Conservation (phyloP, 257 asterid genomes). For the Primulina huaijiensis region DNA sequence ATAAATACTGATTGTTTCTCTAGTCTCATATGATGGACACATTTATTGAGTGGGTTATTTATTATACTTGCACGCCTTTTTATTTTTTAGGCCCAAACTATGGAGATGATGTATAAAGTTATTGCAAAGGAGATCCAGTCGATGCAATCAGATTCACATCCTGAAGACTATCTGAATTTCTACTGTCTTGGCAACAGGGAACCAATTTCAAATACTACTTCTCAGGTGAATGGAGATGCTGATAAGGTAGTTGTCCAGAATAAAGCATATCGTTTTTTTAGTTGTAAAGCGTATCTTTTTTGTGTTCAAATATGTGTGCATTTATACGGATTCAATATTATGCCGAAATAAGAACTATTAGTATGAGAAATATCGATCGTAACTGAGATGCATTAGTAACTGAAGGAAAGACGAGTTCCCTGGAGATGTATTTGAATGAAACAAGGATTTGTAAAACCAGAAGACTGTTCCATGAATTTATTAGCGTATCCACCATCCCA, state of each 20-base stretch:
- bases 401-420: background rate
- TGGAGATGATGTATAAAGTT: constrained; percentile 73
- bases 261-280: too few relatives aligned
- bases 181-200: constrained; percentile 91
- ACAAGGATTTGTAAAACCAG: constrained; percentile 8
- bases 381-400: background rate
- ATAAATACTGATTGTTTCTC: constrained; percentile 5
- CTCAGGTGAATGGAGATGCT: constrained; percentile 41
- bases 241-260: constrained; percentile 52
- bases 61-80: constrained; percentile 16
- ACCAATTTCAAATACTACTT: constrained; percentile 33
- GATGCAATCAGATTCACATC: constrained; percentile 57
- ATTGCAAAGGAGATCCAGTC: constrained; percentile 70
- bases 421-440: background rate
- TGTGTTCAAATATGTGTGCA: background rate
- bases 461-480: background rate
- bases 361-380: background rate
- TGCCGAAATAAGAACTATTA: background rate
- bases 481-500: too few relatives aligned
- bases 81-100: constrained; percentile 63
- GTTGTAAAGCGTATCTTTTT: background rate
- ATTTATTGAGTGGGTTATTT: background rate
- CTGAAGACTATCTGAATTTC: constrained; percentile 78
- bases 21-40: constrained; percentile 16
- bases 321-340: background rate